phyloP scores from a whole-genome alignment of 352 stramenopile genomes.

The Globisporangium acanthophoron region DNA sequence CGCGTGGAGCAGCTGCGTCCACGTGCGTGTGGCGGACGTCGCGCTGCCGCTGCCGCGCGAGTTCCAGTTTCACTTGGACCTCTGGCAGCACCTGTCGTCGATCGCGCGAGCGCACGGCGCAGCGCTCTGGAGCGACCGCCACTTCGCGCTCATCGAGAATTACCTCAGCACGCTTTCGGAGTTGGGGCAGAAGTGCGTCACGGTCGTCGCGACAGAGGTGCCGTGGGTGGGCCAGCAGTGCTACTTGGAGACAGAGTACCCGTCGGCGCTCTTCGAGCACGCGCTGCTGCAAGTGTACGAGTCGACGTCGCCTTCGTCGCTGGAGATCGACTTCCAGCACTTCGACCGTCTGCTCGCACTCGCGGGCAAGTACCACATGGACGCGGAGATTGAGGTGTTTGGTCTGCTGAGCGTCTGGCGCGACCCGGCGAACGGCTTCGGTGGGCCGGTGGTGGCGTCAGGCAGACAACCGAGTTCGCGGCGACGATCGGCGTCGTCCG shows the following conservation, averaged over 20 bases:
- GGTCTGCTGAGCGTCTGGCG: conserved; percentile 66
- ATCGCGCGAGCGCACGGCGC: conserved; percentile 48
- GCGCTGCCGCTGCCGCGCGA: conserved; percentile 35
- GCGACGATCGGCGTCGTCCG: background rate
- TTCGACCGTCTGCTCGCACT: conserved; percentile 64
- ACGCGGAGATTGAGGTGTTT: conserved; percentile 72
- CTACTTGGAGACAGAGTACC: conserved; percentile 60
- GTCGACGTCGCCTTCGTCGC: background rate
- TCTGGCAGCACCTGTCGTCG: conserved; percentile 71
- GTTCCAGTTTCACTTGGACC: conserved; percentile 65
- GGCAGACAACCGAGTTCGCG: background rate
- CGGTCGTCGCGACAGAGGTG: conserved; percentile 70
- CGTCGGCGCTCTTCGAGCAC: conserved; percentile 69
- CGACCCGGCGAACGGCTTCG: conserved; percentile 53
- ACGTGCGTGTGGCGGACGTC: conserved; percentile 48
- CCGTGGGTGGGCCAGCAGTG: conserved; percentile 75
- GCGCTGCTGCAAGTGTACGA: conserved; percentile 61
- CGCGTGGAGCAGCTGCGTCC: conserved; percentile 52
- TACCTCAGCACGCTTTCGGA: conserved; percentile 53
- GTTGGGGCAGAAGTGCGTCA: conserved; percentile 71
- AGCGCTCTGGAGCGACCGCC: conserved; percentile 53
- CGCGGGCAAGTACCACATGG: conserved; percentile 39
- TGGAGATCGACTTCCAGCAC: conserved; percentile 59
- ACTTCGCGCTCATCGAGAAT: conserved; percentile 63
- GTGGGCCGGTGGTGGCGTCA: conserved; percentile 31